Base-by-base conservation (phyloP, 2,329 filamentous ascomycete genomes). In the Aureobasidium sp. region DNA sequence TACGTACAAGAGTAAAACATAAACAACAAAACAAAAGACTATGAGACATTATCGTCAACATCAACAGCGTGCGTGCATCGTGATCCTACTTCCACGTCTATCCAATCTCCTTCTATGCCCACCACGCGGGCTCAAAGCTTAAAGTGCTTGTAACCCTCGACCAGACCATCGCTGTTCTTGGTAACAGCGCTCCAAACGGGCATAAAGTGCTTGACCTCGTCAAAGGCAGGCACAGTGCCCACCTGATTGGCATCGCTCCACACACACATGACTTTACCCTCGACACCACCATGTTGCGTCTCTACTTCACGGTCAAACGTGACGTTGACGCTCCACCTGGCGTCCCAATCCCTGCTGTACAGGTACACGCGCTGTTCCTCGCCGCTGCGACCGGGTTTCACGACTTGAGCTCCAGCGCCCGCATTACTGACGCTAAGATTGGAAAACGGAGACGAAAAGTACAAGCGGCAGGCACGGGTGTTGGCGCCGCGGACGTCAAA, bases 211-310 rank as follows among this genome's bases (percentile, higher is more conserved):
- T 83, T 78, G 53, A 90, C 80, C 75, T 97, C 92, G 68, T 94
- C 88, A 57, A 93, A 82, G 0, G 92, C 92, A 0, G 93, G 92
- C 52, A 97, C 91, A 1, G 81, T 80, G 3, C 84, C 87, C 2
- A 76, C 74, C 39, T 78, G 76, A 70, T 97, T 97, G 48, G 84
- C 86, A 76, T 99, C 94, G 69, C 88, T 91, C 91, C 92, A 97
- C 36, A 89, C 78, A 74, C 94, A 97, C 17, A 87, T 81, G 1
- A 92, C 85, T 37, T 78, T 81, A 1, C 91, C 89, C 66, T 80
- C 81, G 37, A 91, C 69, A 20, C 74, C 73, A 69, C 65, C 44
- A 73, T 70, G 9, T 64, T 69, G n/a, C 66, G 68, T 41, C 64
- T 65, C 48, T 59, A 67, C 55, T 56, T 39, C 20, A 20, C n/a